Conservation (phyloP, 257 asterid species). For the Penstemon eatonii region DNA sequence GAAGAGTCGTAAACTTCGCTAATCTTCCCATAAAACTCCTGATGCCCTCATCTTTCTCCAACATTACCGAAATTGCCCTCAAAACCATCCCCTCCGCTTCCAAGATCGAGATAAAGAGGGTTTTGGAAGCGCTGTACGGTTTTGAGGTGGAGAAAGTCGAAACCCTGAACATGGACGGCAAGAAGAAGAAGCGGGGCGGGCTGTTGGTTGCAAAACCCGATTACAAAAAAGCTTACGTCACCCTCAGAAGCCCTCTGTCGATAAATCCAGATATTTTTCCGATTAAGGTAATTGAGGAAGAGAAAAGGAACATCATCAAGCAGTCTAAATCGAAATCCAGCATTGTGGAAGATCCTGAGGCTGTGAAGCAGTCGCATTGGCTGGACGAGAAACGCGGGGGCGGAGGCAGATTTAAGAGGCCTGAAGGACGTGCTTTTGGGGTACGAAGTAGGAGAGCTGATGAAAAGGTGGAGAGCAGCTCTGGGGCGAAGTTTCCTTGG, state of each 20-base stretch:
- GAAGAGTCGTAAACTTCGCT: slow-evolving; percentile 77
- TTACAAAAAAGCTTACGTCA: slow-evolving; percentile 90
- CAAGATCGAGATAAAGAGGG: slow-evolving; percentile 95
- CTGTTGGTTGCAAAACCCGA: slow-evolving; percentile 65
- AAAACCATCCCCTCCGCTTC: slow-evolving; percentile 95
- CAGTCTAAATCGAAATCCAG: slow-evolving; percentile 66
- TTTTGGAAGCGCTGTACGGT: slow-evolving; percentile 86
- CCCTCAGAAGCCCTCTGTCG: slow-evolving; percentile 68
- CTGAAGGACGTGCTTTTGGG: slow-evolving; percentile 32
- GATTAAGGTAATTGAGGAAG: slow-evolving; percentile 65
- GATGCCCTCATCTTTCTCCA: slow-evolving; percentile 83
- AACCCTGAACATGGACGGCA: slow-evolving; percentile 93
- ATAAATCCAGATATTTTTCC: slow-evolving; percentile 75
- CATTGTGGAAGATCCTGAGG: slow-evolving; percentile 74
- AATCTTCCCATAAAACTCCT: slow-evolving; percentile 83
- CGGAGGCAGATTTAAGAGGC: slow-evolving; percentile 37
- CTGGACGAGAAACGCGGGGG: slow-evolving; percentile 57
- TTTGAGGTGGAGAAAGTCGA: slow-evolving; percentile 87
- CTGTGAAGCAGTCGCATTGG: slow-evolving; percentile 81
- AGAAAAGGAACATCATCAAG: slow-evolving; percentile 47
- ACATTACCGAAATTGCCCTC: slow-evolving; percentile 85
- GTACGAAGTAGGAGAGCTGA: slow-evolving; percentile 25
- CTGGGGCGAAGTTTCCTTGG: slow-evolving; percentile 77
- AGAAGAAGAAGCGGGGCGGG: slow-evolving; percentile 91
- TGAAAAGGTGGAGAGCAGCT: slow-evolving; percentile 23